phyloP scores from a whole-genome alignment of 306 rosid genomes.

The Mimosa pudica region DNA sequence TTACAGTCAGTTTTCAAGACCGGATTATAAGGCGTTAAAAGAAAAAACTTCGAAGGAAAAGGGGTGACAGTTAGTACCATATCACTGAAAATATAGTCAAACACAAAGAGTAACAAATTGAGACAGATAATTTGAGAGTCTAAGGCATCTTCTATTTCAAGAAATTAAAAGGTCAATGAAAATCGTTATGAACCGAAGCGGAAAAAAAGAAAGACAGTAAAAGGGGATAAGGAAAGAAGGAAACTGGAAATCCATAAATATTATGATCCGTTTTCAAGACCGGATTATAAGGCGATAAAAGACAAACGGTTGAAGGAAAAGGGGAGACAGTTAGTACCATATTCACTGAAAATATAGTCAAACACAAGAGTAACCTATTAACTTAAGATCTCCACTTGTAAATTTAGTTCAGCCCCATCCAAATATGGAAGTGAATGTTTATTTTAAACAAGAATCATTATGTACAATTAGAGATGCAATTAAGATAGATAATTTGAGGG shows the following conservation, averaged over 20 bases:
- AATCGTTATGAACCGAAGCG: slow-evolving; percentile 4
- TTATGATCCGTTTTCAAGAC: slow-evolving; percentile 25
- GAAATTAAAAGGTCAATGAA: not conserved
- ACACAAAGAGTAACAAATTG: not conserved
- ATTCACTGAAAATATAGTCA: not conserved
- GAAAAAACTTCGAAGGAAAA: not conserved
- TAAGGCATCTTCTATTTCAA: not conserved
- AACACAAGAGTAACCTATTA: not conserved
- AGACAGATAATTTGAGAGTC: slow-evolving; percentile 19
- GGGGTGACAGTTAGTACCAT: not conserved
- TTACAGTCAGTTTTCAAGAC: slow-evolving; percentile 23
- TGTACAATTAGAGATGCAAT: not conserved
- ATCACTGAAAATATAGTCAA: not conserved
- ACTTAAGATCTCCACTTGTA: slow-evolving; percentile 5
- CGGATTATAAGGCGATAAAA: not conserved
- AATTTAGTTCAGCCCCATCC: slow-evolving; percentile 18
- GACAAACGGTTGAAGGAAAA: not conserved
- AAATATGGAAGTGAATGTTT: not conserved
- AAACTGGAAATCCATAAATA: slow-evolving; percentile 3
- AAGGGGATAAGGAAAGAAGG: not conserved
- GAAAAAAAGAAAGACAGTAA: not conserved
- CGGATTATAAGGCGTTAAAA: not conserved
- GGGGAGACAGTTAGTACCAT: not conserved
- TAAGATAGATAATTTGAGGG: slow-evolving; percentile 18
- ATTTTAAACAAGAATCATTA: slow-evolving; percentile 4